These are phyloP conservation scores for Neurospora africana DNA, from an alignment of 495 filamentous ascomycete species.

Conservation along the genomic window DNA sequence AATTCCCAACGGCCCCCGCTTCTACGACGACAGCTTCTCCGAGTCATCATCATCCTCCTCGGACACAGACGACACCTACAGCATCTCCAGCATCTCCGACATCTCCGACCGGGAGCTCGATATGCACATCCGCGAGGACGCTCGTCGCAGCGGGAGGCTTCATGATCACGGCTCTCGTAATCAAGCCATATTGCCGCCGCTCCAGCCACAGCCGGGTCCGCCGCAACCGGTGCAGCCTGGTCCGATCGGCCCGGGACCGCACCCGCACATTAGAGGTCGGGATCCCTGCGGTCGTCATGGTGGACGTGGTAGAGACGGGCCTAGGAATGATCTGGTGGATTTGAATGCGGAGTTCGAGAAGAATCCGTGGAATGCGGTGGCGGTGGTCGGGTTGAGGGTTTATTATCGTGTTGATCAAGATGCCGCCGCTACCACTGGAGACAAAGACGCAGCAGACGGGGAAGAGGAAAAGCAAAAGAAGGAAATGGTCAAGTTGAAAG, in stretches of 20 bases:
- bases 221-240: background rate
- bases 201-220: conserved; percentile 2
- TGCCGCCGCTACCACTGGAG: background rate
- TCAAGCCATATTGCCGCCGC: background rate
- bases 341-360: conserved; percentile 33
- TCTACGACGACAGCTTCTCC: background rate
- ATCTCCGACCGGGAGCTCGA: conserved; percentile 28
- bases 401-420: conserved; percentile 45
- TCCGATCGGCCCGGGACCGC: background rate
- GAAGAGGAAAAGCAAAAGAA: conserved; percentile 27
- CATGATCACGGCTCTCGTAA: background rate
- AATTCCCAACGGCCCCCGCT: background rate
- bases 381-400: conserved; percentile 65
- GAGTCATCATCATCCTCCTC: background rate
- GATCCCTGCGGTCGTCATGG: background rate
- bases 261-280: background rate
- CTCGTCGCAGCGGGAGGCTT: background rate
- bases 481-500: conserved; percentile 33
- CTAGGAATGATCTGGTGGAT: background rate
- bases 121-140: conserved; percentile 7
- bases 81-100: conserved; percentile 26
- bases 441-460: background rate
- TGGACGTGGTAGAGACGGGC: background rate
- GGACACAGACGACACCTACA: conserved; percentile 18
- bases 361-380: conserved; percentile 81